Evolutionary conservation across 768 basidiomycete species (phyloP), one percentile per base, ranked within the genome.

Genomic region (Trametes maxima): DNA sequence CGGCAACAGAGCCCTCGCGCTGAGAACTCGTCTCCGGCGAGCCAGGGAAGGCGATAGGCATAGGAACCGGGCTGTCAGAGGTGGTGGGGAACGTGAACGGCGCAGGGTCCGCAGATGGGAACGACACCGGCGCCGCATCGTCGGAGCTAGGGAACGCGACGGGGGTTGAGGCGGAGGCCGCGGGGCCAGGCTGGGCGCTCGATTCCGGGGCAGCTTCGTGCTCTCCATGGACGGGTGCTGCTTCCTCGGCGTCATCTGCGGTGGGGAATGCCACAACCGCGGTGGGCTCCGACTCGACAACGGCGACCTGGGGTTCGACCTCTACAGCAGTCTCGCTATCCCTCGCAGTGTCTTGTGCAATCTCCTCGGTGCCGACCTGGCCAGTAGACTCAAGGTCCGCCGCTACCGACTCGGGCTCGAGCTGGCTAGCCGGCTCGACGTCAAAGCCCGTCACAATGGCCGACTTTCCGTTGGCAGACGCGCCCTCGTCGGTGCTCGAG

Each of bases 401-500:
- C 7, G 44, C 45, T 10, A 54, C 59, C 4, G 56, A 59, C 6
- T 64, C 53, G 39, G 59, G 59, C 25, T 56, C 60, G 25, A 54
- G 44, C 42, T 55, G 53, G 4, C 46, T 36, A 3, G 63, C 40
- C 3, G 45, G 21, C 50, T 65, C 82, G 13, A 80, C 71, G 48
- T 73, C 71, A 69, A 85, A 84, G n/a, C 80, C 83, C 24, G 74
- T 72, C 19, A 77, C 69, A 17, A 79, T 78, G 44, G 73, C 70
- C 67, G 78, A 78, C 60, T 72, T 73, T 51, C 66, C 66, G 36
- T 73, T 75, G 47, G 71, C 69, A 39, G 77, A 68, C 16, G 79
- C 74, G 62, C 75, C 76, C 54, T 83, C 80, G 54, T 87, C 89
- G 33, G 83, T 82, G 4, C 87, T 80, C 22, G 85, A 85, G 33